Base-by-base conservation (phyloP, 345 rosid genomes). In the Salix exigua region DNA sequence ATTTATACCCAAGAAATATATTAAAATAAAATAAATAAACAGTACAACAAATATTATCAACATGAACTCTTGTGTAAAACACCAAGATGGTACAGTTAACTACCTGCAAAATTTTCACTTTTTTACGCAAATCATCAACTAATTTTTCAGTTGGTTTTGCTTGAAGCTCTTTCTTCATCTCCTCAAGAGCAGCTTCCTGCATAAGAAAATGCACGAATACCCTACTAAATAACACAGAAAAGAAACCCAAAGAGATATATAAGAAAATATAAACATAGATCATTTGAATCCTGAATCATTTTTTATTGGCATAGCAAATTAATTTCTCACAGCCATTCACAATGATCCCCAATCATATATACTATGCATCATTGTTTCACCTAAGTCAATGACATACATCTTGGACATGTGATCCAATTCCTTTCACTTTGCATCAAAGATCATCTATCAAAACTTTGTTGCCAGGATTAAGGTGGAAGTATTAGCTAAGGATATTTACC, bases 31-130 rank as follows among this genome's bases (percentile, higher is more conserved):
- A 50, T 9, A 33, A 31, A 11, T 31, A 23, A 30, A 68, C 38
- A 75, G 14, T 37, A 1, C 31, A 50, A 61, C 30, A 28, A 63
- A 63, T 7, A 17, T 31, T 50, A 55, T 38, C 23, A 53, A 25
- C 7, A 69, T 5, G 12, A 25, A 62, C 28, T 42, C 28, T 40
- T 51, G 30, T 37, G 35, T 30, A 16, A 10, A 9, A 35, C 68
- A 40, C 67, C 60, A 31, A 26, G 12, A 30, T 21, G 64, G 10
- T 18, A 30, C 61, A 42, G 35, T 6, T 17, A 48, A 77, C 50
- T 88, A 93, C 99, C 98, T 96, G 99, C 82, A 93, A 84, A 80
- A 96, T 93, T 89, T 96, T 96, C 83, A 96, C 97, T 89, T 96
- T 94, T 85, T 93, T 96, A 63, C 84, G 95, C 87, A 96, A 85